Conservation (phyloP, 176 grass and related monocot species). For the Cenchrus purpureus region DNA sequence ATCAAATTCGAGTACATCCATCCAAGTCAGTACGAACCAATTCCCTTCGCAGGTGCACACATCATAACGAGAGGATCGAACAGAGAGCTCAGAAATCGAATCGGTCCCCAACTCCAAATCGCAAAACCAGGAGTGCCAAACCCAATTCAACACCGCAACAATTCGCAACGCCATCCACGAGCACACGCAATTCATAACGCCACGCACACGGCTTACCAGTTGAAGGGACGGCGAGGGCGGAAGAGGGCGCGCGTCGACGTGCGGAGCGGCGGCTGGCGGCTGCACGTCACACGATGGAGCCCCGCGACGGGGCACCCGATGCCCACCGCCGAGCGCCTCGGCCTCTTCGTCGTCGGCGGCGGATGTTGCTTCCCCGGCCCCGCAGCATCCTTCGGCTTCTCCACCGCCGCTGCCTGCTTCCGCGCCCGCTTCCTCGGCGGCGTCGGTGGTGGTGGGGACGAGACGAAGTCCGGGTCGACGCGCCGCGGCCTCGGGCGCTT, state of each 20-base stretch:
- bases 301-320: slow-evolving; percentile 43
- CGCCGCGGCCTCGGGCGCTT: slow-evolving; percentile 44
- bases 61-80: background rate
- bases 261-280: slow-evolving; percentile 28
- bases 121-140: background rate
- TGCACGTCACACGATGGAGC: slow-evolving; percentile 40
- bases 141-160: background rate
- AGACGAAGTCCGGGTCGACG: slow-evolving; percentile 54
- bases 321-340: background rate
- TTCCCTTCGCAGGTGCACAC: background rate
- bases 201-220: slow-evolving; percentile 44
- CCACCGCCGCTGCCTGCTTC: slow-evolving; percentile 6
- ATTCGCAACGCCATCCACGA: background rate
- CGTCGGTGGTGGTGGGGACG: slow-evolving; percentile 24
- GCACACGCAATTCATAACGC: background rate
- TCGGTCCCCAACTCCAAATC: background rate
- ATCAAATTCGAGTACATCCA: background rate
- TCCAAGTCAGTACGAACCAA: slow-evolving; percentile 2
- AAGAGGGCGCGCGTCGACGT: slow-evolving; percentile 45
- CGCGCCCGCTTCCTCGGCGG: slow-evolving; percentile 45
- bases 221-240: slow-evolving; percentile 61
- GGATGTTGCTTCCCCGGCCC: background rate
- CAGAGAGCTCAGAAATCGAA: slow-evolving; percentile 3
- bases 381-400: background rate
- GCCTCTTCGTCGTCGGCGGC: slow-evolving; percentile 29